Evolutionary conservation across 306 rosid genomes (phyloP), one percentile per base, ranked within the genome.

Genomic region (Astragalus glycyphyllos): DNA sequence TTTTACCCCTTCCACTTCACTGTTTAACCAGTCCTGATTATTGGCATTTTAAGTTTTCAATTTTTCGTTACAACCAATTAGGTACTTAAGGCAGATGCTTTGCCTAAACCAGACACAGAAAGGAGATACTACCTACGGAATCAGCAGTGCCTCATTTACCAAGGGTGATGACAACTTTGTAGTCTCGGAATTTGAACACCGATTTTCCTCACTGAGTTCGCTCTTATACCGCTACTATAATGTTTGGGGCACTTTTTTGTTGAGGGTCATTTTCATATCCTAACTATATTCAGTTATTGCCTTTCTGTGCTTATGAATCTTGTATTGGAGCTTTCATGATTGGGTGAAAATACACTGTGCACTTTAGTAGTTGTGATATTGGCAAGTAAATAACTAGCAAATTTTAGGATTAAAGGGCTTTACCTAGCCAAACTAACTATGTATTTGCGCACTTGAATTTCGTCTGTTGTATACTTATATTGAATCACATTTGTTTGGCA

Each of bases 401-500:
- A 7, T 44, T 35, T 54, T 11, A 14, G 23, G 65, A 12, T 6
- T 34, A 11, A 7, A 32, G 12, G 58, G 32, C 9, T 17, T 68
- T 64, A 23, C 77, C 20, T 16, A 0, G 7, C 15, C 15, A 73
- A 47, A 53, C 4, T 6, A 44, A 23, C 65, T n/a, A 65, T 50
- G 14, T 37, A 12, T 49, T 6, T 49, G 16, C 10, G 37, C 6
- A 47, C 35, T 40, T 69, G 4, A 54, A 16, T 46, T 14, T 15
- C 73, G 37, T 48, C 35, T 31, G 11, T 5, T 16, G 26, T 20
- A 45, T 40, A 10, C 12, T 4, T 29, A 11, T 65, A 54, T 48
- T 55, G 15, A 11, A 15, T 57, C 42, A 8, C 17, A 47, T 69
- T 49, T 69, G 48, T 63, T 34, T 81, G 54, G 34, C 53, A 2